Evolutionary conservation across 805 yeast genomes (phyloP).

Genomic region (Candida ovalis): DNA sequence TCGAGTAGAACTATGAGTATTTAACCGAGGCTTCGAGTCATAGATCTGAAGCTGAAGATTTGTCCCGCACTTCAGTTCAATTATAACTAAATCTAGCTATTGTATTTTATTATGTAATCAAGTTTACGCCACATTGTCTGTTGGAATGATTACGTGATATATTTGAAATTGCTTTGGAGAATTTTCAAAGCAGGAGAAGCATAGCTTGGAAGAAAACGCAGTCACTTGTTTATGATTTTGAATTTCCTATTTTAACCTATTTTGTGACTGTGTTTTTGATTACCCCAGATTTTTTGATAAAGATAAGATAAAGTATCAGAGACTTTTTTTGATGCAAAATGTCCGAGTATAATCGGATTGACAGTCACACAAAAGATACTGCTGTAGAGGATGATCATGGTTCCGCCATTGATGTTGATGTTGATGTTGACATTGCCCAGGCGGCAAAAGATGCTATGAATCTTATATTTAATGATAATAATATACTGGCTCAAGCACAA

Average conservation of each 20-base stretch:
- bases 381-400: neutral
- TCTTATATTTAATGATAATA: neutral
- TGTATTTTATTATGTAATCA: no score
- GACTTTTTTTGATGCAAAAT: neutral
- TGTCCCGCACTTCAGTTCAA: no score
- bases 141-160: neutral
- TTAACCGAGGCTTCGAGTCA: no score
- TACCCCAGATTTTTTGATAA: conserved; percentile 19
- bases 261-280: conserved; percentile 22
- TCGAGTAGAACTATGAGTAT: no score
- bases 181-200: neutral
- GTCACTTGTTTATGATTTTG: conserved; percentile 2
- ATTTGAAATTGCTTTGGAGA: no score
- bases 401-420: neutral
- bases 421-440: neutral
- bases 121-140: no score
- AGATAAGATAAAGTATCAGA: conserved; percentile 14
- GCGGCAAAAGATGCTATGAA: conserved; percentile 1
- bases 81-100: no score
- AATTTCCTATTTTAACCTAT: conserved; percentile 11
- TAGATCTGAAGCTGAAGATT: no score
- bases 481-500: neutral
- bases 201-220: neutral
- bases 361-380: neutral
- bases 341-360: neutral